Evolutionary conservation across 495 filamentous ascomycete genomes (phyloP), one percentile per base, ranked within the genome.

Genomic region (Pseudevernia furfuracea): DNA sequence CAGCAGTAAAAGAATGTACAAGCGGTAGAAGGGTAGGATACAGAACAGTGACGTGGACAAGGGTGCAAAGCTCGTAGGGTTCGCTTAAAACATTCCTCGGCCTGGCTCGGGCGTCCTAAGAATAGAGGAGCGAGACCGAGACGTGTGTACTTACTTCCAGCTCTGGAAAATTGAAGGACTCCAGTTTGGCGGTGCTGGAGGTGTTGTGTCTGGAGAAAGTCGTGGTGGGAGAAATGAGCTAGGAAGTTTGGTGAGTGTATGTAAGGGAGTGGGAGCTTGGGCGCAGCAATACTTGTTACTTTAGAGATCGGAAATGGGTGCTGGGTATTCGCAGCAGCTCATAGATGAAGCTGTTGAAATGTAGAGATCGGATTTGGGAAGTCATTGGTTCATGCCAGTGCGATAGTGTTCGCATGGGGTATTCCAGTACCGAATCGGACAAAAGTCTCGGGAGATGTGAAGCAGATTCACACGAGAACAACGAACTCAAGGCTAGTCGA

Each of bases 1-100:
- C 14, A 19, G 61, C 53, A 63, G 30, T 8, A 37, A 39, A 32
- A 25, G 3, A 2, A 4, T 11, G 8, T 25, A 43, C 14, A 2
- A 63, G 4, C 12, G 8, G 17, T 17, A 4, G 25, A 57, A 43
- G 25, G 21, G 14, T 30, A 11, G 3, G 5, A 17, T 43, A 10
- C 49, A 43, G 39, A 39, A 52, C 46, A 64, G 67, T 60, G 70
- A 74, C 69, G 77, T 68, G 30, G 48, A 43, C n/a, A 37, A 55
- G 11, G 30, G 19, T 56, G 65, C 46, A 49, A 25, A 56, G 58
- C 48, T 41, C 25, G 21, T 6, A 53, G n/a, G 21, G 59, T 48
- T 58, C 62, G 46, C 58, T 60, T 58, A 59, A 19, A 17, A 23
- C 58, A 46, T 68, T 60, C 66, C 62, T 66, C 46, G 62, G 61